phyloP scores from a whole-genome alignment of 2,329 filamentous ascomycete genomes.

The Alternaria alternata region DNA sequence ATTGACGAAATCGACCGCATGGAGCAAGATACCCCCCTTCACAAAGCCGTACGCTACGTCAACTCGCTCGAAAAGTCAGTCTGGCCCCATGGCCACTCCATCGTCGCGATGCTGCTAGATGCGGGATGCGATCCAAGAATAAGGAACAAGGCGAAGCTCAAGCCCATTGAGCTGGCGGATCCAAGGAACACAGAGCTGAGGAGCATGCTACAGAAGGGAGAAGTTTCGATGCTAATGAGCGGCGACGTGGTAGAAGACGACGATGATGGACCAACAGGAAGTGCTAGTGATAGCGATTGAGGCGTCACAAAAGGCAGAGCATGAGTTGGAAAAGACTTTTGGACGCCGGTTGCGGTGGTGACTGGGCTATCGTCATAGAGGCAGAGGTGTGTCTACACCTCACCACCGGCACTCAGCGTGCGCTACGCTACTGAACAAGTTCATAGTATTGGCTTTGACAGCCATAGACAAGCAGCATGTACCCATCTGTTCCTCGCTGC shows the following conservation, averaged over 20 bases:
- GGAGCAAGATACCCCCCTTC: conserved; percentile 80
- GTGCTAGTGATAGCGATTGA: conserved; percentile 58
- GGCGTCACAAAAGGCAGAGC: conserved; percentile 4
- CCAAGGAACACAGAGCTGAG: conserved; percentile 70
- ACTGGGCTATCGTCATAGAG: conserved; percentile 12
- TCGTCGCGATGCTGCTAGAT: conserved; percentile 83
- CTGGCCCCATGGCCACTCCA: conserved; percentile 69
- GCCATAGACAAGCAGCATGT: conserved; percentile 12
- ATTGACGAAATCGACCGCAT: conserved; percentile 78
- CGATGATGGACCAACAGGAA: conserved; percentile 57
- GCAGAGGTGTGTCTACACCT: conserved; percentile 9
- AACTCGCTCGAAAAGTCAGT: conserved; percentile 72
- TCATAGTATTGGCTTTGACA: conserved; percentile 11
- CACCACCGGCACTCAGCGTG: conserved; percentile 7
- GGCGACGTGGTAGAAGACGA: conserved; percentile 61
- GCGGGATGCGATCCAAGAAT: conserved; percentile 72
- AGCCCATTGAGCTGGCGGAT: conserved; percentile 75
- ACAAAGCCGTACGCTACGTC: conserved; percentile 79
- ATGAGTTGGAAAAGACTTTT: neutral
- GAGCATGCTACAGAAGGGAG: conserved; percentile 72
- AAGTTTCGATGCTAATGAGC: conserved; percentile 65
- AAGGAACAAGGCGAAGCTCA: conserved; percentile 77
- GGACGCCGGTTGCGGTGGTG: conserved; percentile 1
- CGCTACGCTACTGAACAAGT: conserved; percentile 9
- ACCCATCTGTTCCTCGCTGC: conserved; percentile 5